These are phyloP conservation scores for Cryptosporidium xiaoi DNA, from an alignment of 169 alveolate genomes.

Conservation along the genomic window DNA sequence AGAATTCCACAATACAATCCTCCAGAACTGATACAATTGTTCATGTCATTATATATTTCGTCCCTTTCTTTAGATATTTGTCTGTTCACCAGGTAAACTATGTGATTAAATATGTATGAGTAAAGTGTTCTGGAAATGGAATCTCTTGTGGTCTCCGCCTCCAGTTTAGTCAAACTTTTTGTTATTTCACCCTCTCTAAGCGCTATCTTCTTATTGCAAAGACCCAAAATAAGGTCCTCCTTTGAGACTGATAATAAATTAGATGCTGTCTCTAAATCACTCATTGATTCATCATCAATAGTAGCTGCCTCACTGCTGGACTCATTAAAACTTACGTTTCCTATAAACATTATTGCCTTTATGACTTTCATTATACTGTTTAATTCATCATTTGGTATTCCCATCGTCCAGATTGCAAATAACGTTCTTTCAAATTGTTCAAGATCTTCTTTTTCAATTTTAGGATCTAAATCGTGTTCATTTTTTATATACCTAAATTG, in stretches of 20 bases:
- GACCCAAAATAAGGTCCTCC: constrained; percentile 76
- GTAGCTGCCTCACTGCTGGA: constrained; percentile 72
- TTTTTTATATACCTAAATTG: constrained; percentile 62
- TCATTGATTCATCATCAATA: constrained; percentile 3
- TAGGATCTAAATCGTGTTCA: constrained; percentile 55
- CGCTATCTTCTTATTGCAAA: constrained; percentile 78
- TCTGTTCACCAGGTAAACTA: constrained; percentile 80
- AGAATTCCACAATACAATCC: constrained; percentile 88
- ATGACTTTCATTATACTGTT: constrained; percentile 80
- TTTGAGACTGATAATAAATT: constrained; percentile 78
- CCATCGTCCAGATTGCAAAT: constrained; percentile 81
- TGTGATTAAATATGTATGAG: constrained; percentile 93
- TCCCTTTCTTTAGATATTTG: constrained; percentile 10
- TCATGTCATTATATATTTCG: not conserved
- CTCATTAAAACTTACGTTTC: constrained; percentile 87
- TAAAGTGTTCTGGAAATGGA: constrained; percentile 96
- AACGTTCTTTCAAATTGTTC: constrained; percentile 77
- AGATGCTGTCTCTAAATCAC: constrained; percentile 77
- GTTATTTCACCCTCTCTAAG: constrained; percentile 78
- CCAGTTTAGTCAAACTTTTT: constrained; percentile 83
- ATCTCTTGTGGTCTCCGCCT: constrained; percentile 91
- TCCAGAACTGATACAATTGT: not conserved
- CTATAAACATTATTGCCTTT: constrained; percentile 88
- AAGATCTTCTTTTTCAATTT: constrained; percentile 30
- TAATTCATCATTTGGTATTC: constrained; percentile 82